Percentiles rank a stretch among this genome's conserved stretches.
phyloP scores from a whole-genome alignment of 306 rosid genomes.

The Prunus davidiana region DNA sequence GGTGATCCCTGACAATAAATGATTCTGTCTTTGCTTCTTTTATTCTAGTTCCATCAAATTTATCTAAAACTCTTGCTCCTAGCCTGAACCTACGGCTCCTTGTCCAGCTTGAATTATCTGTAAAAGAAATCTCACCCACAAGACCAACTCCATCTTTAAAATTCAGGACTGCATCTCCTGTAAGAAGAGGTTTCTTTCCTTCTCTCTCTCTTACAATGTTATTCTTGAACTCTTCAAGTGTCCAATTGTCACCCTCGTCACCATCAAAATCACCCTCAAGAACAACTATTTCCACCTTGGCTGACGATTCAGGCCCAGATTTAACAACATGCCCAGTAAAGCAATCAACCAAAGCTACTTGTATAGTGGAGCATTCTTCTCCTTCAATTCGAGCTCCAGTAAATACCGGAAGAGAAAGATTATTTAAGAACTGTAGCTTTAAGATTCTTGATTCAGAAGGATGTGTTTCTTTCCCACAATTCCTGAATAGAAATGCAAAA shows the following conservation, averaged over 20 bases:
- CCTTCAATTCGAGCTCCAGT: constrained; percentile 98
- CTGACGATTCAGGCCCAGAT: constrained; percentile 76
- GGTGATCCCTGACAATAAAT: constrained; percentile 90
- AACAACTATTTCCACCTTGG: constrained; percentile 90
- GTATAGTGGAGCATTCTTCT: constrained; percentile 63
- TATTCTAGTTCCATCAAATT: constrained; percentile 59
- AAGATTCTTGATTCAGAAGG: constrained; percentile 55
- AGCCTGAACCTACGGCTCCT: constrained; percentile 94
- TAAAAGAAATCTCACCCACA: constrained; percentile 81
- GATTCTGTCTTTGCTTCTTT: constrained; percentile 89
- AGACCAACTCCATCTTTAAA: constrained; percentile 75
- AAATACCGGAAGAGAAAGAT: constrained; percentile 82
- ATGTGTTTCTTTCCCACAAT: constrained; percentile 53
- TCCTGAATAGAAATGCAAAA: constrained; percentile 49
- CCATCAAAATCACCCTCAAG: constrained; percentile 98
- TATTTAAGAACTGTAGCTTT: constrained; percentile 67
- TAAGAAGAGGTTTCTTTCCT: constrained; percentile 91
- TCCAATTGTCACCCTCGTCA: constrained; percentile 78
- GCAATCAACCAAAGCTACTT: constrained; percentile 65
- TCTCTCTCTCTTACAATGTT: constrained; percentile 92
- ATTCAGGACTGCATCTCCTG: constrained; percentile 75
- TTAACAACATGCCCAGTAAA: constrained; percentile 49
- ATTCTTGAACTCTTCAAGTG: constrained; percentile 75
- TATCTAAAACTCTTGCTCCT: constrained; percentile 82
- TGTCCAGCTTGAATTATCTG: constrained; percentile 99